These are phyloP conservation scores for Populus trichocarpa DNA, from an alignment of 441 rosid genomes.

Conservation along the genomic window DNA sequence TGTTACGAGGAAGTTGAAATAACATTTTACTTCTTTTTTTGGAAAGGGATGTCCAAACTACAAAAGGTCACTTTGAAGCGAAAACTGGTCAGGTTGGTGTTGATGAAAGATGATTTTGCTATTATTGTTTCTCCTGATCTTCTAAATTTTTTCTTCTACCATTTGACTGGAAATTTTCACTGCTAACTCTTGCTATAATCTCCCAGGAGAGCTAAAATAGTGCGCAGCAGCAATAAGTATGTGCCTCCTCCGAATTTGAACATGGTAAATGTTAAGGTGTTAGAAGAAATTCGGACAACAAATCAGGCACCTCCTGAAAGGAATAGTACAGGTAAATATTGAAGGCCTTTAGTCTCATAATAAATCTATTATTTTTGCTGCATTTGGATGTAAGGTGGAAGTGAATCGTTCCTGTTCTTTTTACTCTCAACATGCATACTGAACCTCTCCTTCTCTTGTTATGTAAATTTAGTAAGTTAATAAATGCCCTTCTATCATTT, in stretches of 20 bases:
- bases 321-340: conserved; percentile 40
- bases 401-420: background rate
- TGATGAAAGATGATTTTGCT: background rate
- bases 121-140: background rate
- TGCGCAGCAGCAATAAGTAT: conserved; percentile 40
- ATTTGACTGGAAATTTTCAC: background rate
- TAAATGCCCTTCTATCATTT: background rate
- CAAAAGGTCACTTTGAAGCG: conserved; percentile 60
- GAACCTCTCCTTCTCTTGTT: background rate
- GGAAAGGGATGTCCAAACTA: conserved; percentile 51
- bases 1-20: conserved; percentile 13
- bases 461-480: too few species aligned
- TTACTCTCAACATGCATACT: background rate
- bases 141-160: conserved; percentile 2
- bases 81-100: conserved; percentile 60
- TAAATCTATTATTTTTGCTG: conserved; percentile 12
- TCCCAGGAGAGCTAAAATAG: conserved; percentile 65
- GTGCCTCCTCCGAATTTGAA: conserved; percentile 24
- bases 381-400: conserved; percentile 2
- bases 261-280: conserved; percentile 26
- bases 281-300: conserved; percentile 34
- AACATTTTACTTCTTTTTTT: conserved; percentile 13
- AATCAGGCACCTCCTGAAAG: conserved; percentile 31
- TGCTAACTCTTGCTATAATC: conserved; percentile 10
- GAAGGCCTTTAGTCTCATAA: background rate